A percentile compares a stretch with the other conserved stretches of the same genome.
Conservation (phyloP, 2,329 filamentous ascomycete genomes). For the Cytospora leucostoma region DNA sequence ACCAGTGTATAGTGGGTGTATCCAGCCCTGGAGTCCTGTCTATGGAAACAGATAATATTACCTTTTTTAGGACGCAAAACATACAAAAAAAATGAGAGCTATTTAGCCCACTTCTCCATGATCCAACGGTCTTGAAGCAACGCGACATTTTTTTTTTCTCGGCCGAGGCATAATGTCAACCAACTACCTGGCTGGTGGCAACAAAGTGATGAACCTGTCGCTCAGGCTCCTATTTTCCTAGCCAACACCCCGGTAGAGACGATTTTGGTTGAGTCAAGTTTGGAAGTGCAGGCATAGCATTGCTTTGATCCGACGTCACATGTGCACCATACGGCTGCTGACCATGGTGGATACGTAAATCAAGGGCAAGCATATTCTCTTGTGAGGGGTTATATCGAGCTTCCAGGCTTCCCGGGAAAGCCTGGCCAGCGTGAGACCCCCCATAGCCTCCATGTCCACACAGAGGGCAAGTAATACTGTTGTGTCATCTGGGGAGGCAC, state of each 20-base stretch:
- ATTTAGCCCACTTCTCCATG: background rate
- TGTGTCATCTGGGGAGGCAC: background rate
- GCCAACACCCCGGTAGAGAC: no score
- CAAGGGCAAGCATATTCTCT: background rate
- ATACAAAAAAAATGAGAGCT: conserved; percentile 11
- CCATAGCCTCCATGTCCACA: background rate
- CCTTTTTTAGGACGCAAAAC: conserved; percentile 1
- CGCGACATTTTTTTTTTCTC: background rate
- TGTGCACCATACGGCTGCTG: background rate
- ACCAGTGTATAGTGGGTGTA: conserved; percentile 9
- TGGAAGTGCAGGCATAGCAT: background rate
- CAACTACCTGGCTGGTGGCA: background rate
- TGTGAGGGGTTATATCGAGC: background rate
- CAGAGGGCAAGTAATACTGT: background rate
- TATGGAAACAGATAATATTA: conserved; percentile 7
- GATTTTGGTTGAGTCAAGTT: background rate
- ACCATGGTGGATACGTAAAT: background rate
- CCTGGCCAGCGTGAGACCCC: background rate
- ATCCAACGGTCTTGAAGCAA: background rate
- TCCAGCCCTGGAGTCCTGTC: conserved; percentile 1
- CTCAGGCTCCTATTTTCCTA: background rate
- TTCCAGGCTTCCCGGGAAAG: background rate
- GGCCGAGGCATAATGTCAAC: background rate
- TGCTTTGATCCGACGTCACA: background rate
- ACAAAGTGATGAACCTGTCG: background rate